Evolutionary conservation across 2,329 filamentous ascomycete species (phyloP), one percentile per base, ranked within the genome.

Genomic region (Cladosporium sp.): DNA sequence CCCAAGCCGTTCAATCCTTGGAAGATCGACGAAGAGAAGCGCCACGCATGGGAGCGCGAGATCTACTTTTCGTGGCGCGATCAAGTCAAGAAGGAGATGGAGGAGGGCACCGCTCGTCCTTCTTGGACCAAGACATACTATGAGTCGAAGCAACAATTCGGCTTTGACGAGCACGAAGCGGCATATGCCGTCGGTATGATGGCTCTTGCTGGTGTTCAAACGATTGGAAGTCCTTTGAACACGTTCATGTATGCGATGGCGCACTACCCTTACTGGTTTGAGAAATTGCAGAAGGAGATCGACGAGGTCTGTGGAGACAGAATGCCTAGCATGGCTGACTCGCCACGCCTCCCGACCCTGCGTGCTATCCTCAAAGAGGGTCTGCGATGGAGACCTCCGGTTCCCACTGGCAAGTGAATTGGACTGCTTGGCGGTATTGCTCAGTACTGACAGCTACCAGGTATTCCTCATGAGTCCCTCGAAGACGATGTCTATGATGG

Each of bases 351-450:
- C 15, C 82, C 82, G 0, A 81, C 74, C 0, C 75, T 84, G 9
- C 73, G 82, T 14, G 82, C 82, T 2, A 80, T 80, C 42, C 70
- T 85, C 19, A 84, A 85, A 70, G 83, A 86, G 70, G 81, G 80
- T 17, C 67, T 83, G 14, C 73, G 83, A 43, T 85, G 82, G 82
- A 73, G 81, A 55, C 83, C 82, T 5, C 78, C 80, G 36, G 80
- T 82, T 5, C 81, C 82, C n/a, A 62, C 60, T 47, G 42, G 42
- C 11, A 19, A 34, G 30, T 12, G 11, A 2, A 12, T 34, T 34
- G 30, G 2, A 12, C 8, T 12, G 30, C 30, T 45, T 15, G 42
- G 15, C 17, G 42, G 20, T 20, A 45, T 20, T 20, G 15, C 11
- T 20, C 11, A 20, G 42, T 28, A 45, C 25, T 17, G 15, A 30